phyloP scores from a whole-genome alignment of 2,329 filamentous ascomycete genomes.

The Helotiales sp. region DNA sequence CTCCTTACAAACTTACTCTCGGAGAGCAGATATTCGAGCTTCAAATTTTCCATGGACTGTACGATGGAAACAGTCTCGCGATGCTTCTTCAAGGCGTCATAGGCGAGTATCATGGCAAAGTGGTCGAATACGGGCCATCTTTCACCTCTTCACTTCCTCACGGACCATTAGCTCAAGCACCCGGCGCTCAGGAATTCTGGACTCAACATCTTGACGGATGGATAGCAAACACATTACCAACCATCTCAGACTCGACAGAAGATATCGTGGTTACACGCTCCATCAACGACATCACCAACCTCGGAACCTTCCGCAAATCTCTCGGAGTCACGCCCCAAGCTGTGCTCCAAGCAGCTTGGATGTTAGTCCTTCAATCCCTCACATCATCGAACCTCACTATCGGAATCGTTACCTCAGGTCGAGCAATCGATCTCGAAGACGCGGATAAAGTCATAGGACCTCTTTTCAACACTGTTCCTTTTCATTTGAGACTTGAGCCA shows the following conservation, averaged over 20 bases:
- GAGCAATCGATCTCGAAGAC: slow-evolving; percentile 66
- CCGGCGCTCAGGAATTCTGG: slow-evolving; percentile 69
- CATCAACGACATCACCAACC: slow-evolving; percentile 38
- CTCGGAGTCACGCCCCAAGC: slow-evolving; percentile 78
- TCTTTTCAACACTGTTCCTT: slow-evolving; percentile 87
- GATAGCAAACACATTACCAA: slow-evolving; percentile 18
- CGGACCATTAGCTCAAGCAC: slow-evolving; percentile 60
- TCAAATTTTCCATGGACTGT: slow-evolving; percentile 81
- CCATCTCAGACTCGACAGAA: background rate
- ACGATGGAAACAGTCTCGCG: slow-evolving; percentile 79
- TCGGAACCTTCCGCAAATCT: slow-evolving; percentile 55
- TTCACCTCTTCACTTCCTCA: slow-evolving; percentile 69
- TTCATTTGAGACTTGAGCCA: slow-evolving; percentile 49
- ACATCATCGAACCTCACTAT: slow-evolving; percentile 47
- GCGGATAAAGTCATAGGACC: slow-evolving; percentile 74
- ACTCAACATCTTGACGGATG: slow-evolving; percentile 28
- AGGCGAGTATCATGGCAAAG: slow-evolving; percentile 46
- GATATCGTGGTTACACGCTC: slow-evolving; percentile 30
- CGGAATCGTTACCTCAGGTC: slow-evolving; percentile 78
- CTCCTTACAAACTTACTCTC: slow-evolving; percentile 26
- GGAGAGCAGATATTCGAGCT: slow-evolving; percentile 49
- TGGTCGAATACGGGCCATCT: slow-evolving; percentile 42
- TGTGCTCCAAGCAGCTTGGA: slow-evolving; percentile 74
- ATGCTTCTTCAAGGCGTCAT: slow-evolving; percentile 63
- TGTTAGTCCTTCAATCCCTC: slow-evolving; percentile 57